phyloP scores from a whole-genome alignment of 2,329 filamentous ascomycete genomes.

The Fusarium albidum region DNA sequence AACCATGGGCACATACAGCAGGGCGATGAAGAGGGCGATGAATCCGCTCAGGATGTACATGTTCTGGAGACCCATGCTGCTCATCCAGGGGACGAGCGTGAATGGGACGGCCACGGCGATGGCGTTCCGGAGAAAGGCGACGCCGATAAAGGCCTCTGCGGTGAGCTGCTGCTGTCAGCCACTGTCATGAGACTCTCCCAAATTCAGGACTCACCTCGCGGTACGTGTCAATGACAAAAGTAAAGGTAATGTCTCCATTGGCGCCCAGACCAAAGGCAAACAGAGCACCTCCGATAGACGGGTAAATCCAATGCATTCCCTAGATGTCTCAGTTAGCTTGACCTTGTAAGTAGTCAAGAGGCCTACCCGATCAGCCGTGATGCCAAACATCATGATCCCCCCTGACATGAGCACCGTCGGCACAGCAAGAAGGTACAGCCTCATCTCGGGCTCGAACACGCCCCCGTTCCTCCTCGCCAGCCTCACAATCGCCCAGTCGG shows the following conservation, averaged over 20 bases:
- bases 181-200: neutral
- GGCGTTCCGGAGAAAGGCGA: slow-evolving; percentile 45
- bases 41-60: slow-evolving; percentile 41
- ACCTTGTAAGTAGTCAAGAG: fast-evolving
- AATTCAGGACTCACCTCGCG: slow-evolving; percentile 22
- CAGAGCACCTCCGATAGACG: slow-evolving; percentile 46
- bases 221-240: slow-evolving; percentile 48
- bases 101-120: slow-evolving; percentile 42
- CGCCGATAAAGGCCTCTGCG: slow-evolving; percentile 42
- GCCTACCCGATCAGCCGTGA: slow-evolving; percentile 43
- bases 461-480: slow-evolving; percentile 50
- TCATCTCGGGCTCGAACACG: slow-evolving; percentile 55
- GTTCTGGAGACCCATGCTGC: slow-evolving; percentile 40
- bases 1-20: slow-evolving; percentile 41
- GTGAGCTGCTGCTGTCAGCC: slow-evolving; percentile 12
- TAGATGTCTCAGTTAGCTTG: slow-evolving; percentile 21
- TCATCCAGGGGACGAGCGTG: slow-evolving; percentile 43
- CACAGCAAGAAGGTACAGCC: slow-evolving; percentile 44
- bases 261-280: slow-evolving; percentile 51
- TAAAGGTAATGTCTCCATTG: slow-evolving; percentile 47
- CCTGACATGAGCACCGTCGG: slow-evolving; percentile 46
- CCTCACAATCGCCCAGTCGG: slow-evolving; percentile 48
- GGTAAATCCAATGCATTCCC: slow-evolving; percentile 54
- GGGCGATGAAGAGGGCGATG: slow-evolving; percentile 35
- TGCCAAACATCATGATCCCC: slow-evolving; percentile 51